Percentiles rank a stretch among this genome's conserved stretches.
phyloP scores from a whole-genome alignment of 73 alveolate genomes.

The Strombidium stylifer region DNA sequence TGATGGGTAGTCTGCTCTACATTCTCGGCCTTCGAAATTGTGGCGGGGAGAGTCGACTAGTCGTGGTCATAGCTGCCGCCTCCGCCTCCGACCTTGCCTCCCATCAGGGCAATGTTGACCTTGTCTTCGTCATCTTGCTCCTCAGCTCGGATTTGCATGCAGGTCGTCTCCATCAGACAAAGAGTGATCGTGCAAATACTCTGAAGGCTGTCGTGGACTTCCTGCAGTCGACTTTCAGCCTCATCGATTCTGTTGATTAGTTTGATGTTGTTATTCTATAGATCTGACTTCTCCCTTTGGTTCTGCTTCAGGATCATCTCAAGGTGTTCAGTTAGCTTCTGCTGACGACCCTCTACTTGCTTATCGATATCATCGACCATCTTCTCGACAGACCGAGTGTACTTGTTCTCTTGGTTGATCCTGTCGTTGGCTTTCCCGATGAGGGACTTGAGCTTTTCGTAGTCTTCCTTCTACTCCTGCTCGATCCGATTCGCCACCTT shows the following conservation, averaged over 20 bases:
- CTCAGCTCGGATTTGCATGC: constrained; percentile 17
- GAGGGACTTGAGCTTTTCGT: no score
- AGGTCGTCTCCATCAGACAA: neutral
- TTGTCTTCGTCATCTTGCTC: constrained; percentile 30
- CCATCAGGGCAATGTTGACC: constrained; percentile 10
- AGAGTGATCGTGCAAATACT: neutral
- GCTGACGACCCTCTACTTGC: no score
- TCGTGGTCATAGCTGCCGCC: neutral
- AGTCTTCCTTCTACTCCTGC: no score
- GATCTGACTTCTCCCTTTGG: no score
- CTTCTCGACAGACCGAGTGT: no score
- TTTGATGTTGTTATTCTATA: no score
- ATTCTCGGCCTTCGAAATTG: neutral
- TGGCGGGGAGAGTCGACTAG: neutral
- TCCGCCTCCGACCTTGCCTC: constrained; percentile 12
- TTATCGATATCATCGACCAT: no score
- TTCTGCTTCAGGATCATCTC: no score
- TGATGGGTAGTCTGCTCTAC: neutral
- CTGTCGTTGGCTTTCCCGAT: no score
- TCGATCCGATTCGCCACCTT: no score
- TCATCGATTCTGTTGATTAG: constrained; percentile 20
- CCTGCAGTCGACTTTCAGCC: neutral
- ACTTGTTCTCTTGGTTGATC: no score
- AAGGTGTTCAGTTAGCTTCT: no score
- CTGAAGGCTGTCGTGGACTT: neutral